phyloP scores from a whole-genome alignment of 129 eudicot genomes.

The Flaveria sonorensis region DNA sequence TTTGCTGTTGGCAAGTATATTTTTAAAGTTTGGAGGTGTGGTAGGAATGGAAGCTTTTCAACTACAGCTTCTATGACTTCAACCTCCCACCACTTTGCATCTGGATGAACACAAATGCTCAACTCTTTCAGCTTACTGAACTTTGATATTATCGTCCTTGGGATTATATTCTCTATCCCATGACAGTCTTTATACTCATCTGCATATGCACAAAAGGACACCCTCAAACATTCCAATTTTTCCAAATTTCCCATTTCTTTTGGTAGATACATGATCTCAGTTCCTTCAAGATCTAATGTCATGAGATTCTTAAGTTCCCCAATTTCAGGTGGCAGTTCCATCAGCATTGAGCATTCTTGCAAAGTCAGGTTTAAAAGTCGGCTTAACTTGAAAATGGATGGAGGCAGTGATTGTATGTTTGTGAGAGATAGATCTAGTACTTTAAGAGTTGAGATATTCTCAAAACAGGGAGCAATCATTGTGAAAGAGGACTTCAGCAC shows the following conservation, averaged over 20 bases:
- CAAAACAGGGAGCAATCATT: conserved; percentile 3
- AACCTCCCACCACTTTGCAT: conserved; percentile 31
- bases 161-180: conserved; percentile 16
- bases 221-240: conserved; percentile 17
- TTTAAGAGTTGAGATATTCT: conserved; percentile 19
- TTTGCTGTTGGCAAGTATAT: conserved; percentile 32
- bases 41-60: conserved; percentile 14
- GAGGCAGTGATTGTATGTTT: conserved; percentile 33
- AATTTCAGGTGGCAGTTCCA: conserved; percentile 34
- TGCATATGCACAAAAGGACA: conserved; percentile 35
- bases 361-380: conserved; percentile 22
- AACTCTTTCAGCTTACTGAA: conserved; percentile 34
- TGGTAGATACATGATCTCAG: conserved; percentile 37
- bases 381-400: conserved; percentile 29
- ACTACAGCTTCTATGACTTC: conserved; percentile 28
- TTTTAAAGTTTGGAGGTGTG: conserved; percentile 22
- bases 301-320: conserved; percentile 26
- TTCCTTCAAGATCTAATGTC: conserved; percentile 38
- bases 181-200: conserved; percentile 8
- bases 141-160: conserved; percentile 29
- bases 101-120: conserved; percentile 30
- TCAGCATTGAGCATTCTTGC: conserved; percentile 26
- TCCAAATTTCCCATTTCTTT: conserved; percentile 21
- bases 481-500: neutral
- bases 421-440: conserved; percentile 35